Evolutionary conservation across 768 basidiomycete species (phyloP).

Genomic region (Mycena capillaripes): DNA sequence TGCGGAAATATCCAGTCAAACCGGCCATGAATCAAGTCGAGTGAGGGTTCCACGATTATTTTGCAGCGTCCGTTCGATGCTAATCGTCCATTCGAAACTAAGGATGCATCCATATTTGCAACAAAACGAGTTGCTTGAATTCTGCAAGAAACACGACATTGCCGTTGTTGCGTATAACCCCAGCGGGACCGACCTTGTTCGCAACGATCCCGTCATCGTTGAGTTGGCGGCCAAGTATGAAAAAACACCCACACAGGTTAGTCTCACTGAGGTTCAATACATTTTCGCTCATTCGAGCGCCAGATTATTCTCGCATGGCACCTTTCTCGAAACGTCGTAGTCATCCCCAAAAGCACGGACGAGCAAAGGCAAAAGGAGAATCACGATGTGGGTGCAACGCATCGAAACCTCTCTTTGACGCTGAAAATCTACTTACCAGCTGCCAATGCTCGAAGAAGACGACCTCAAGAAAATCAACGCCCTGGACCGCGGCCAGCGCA

Average conservation of each 20-base stretch:
- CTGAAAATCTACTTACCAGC: slow-evolving; percentile 42
- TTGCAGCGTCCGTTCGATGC: too few relatives aligned
- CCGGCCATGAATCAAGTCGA: slow-evolving; percentile 53
- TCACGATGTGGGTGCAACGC: slow-evolving; percentile 22
- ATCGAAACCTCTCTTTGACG: too few relatives aligned
- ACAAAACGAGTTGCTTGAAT: slow-evolving; percentile 45
- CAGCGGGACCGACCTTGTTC: slow-evolving; percentile 45
- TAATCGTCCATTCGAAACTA: too few relatives aligned
- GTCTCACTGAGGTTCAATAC: background rate
- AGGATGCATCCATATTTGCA: slow-evolving; percentile 43
- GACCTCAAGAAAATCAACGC: slow-evolving; percentile 61
- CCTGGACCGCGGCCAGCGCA: slow-evolving; percentile 57
- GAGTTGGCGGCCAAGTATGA: slow-evolving; percentile 48
- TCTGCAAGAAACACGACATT: slow-evolving; percentile 47
- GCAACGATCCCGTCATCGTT: slow-evolving; percentile 44
- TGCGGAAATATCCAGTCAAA: slow-evolving; percentile 29
- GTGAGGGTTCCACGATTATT: too few relatives aligned
- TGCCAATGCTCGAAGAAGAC: slow-evolving; percentile 52
- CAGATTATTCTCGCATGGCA: slow-evolving; percentile 49
- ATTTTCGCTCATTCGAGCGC: background rate
- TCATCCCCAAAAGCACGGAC: slow-evolving; percentile 44
- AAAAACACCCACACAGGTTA: slow-evolving; percentile 40
- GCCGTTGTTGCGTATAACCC: slow-evolving; percentile 50
- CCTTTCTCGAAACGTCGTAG: slow-evolving; percentile 44
- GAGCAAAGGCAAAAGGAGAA: slow-evolving; percentile 32